phyloP scores from a whole-genome alignment of 495 filamentous ascomycete species.

The Neurospora sp. region DNA sequence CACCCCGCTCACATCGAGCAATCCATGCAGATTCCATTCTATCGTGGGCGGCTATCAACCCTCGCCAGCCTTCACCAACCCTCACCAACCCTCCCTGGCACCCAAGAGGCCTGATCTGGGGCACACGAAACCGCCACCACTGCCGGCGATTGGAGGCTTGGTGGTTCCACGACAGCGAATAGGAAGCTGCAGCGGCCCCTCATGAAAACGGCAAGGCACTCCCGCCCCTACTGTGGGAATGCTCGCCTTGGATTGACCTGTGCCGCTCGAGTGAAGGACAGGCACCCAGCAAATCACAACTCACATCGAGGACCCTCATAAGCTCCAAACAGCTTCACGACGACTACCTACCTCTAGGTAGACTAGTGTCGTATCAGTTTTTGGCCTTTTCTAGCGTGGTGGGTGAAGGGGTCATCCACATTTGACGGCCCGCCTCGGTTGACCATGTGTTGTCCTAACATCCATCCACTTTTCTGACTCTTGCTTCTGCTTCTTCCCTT shows the following conservation, averaged over 20 bases:
- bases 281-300: background rate
- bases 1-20: background rate
- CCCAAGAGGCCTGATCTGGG: background rate
- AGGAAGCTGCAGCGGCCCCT: slow-evolving; percentile 13
- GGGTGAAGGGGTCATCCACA: background rate
- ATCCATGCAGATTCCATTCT: background rate
- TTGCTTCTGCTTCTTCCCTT: background rate
- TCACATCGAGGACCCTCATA: background rate
- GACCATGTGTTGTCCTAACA: background rate
- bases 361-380: background rate
- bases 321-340: background rate
- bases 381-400: background rate
- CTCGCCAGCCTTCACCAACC: background rate
- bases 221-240: slow-evolving; percentile 15
- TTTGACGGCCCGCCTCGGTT: background rate
- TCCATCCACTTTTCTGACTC: background rate
- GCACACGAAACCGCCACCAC: slow-evolving; percentile 12
- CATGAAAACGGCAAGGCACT: slow-evolving; percentile 34
- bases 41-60: background rate
- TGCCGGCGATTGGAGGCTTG: slow-evolving; percentile 22
- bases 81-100: background rate
- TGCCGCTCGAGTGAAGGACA: background rate
- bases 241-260: slow-evolving; percentile 7
- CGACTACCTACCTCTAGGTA: background rate
- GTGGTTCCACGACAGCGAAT: slow-evolving; percentile 24